Percentiles rank a stretch among this genome's conserved stretches.
phyloP scores from a whole-genome alignment of 495 filamentous ascomycete genomes.

The Penicillium fimorum region DNA sequence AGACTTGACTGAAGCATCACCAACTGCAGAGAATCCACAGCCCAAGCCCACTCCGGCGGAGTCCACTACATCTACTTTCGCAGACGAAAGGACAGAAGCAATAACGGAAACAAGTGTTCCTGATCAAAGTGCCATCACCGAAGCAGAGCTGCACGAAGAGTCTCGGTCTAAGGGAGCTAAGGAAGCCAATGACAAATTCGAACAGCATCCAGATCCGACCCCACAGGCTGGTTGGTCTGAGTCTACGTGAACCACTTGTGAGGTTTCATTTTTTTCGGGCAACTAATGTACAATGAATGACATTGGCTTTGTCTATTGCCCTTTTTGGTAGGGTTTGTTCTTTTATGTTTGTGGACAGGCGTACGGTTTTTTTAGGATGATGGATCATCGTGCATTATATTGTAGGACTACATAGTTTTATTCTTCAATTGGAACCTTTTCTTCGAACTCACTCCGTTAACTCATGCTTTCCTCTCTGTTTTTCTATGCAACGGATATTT shows the following conservation, averaged over 20 bases:
- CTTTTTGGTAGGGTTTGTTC: background rate
- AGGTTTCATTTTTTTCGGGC: background rate
- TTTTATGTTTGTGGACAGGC: background rate
- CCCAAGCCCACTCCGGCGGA: background rate
- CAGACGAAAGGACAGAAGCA: background rate
- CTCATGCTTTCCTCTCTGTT: background rate
- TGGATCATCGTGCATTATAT: background rate
- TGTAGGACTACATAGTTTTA: background rate
- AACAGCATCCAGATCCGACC: background rate
- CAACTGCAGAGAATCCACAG: background rate
- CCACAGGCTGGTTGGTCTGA: background rate
- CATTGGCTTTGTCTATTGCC: background rate
- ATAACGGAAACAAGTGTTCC: background rate
- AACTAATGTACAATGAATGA: slow-evolving; percentile 9
- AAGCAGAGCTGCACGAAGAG: background rate
- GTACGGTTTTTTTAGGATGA: background rate
- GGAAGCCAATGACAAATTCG: background rate
- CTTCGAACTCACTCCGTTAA: background rate
- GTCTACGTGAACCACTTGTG: background rate
- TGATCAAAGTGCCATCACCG: background rate
- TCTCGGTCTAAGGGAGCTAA: background rate
- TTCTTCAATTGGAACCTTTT: background rate
- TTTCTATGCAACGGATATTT: background rate
- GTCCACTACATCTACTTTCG: background rate
- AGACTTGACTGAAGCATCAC: slow-evolving; percentile 2